Conservation (phyloP, 208 protist species). For the Acanthamoeba healyi region DNA sequence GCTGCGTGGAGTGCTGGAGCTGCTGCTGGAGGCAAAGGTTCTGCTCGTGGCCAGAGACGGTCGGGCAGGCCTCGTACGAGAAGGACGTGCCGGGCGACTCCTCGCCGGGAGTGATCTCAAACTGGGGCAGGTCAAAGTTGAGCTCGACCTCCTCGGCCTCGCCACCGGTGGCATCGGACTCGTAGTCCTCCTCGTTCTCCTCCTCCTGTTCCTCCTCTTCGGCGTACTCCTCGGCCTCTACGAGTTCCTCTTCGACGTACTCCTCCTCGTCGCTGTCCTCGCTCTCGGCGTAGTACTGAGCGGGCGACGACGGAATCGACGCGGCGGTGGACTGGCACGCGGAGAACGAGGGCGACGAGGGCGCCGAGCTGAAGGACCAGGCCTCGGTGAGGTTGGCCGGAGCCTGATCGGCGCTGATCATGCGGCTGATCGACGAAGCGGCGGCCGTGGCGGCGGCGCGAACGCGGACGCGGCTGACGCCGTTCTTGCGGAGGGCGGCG, state of each 20-base stretch:
- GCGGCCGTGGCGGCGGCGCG: constrained; percentile 50
- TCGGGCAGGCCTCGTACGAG: constrained; percentile 3
- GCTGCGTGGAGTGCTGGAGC: background rate
- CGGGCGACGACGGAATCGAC: constrained; percentile 1
- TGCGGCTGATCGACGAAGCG: constrained; percentile 56
- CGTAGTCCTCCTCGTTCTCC: background rate
- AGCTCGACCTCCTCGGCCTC: background rate
- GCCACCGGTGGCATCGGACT: background rate
- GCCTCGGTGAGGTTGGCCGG: constrained; percentile 54
- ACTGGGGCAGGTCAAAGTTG: constrained; percentile 57
- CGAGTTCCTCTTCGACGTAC: background rate
- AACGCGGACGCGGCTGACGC: background rate
- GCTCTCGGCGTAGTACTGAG: background rate
- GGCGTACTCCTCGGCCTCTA: background rate
- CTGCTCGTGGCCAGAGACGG: constrained; percentile 37
- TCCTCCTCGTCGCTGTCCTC: background rate
- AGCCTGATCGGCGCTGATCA: constrained; percentile 47
- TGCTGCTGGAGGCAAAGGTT: constrained; percentile 56
- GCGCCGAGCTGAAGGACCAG: constrained; percentile 64
- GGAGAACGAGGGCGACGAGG: constrained; percentile 26
- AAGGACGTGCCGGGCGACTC: constrained; percentile 58
- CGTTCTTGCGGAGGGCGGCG: background rate
- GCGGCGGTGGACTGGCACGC: background rate
- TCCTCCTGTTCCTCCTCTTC: background rate
- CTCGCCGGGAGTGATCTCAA: constrained; percentile 38